Base-by-base conservation (phyloP, 2,329 filamentous ascomycete species). In the Colletotrichum tanaceti region DNA sequence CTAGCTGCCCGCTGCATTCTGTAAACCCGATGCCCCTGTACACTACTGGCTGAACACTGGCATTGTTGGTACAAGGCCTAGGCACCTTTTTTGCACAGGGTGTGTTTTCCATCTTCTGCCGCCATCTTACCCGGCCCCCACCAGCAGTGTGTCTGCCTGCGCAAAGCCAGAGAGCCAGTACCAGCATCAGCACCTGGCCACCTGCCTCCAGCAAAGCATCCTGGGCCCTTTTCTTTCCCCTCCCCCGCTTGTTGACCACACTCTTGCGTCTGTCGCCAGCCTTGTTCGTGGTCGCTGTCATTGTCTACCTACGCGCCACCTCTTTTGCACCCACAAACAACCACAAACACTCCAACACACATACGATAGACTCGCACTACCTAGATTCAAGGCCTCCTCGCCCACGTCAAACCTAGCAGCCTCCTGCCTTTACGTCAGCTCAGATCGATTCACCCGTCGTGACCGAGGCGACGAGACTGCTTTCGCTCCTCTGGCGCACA, bases 211-310 rank as follows among this genome's bases (percentile, higher is more conserved):
- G 22, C 44, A 59, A 16, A 57, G 43, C 55, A 66, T 52, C 66
- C 49, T 41, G 35, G 70, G 44, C 52, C 65, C 47, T 63, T 64
- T 63, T 63, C 53, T 59, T 67, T 44, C 61, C 68, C 50, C 53
- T 68, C 71, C 67, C 58, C 58, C 58, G 62, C 61, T 52, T 67
- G 54, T 38, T 32, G n/a, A 58, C 52, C 11, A 39, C 41, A n/a
- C 39, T 55, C 35, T 55, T 14, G 43, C 28, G n/a, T n/a, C 35
- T 50, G 47, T 62, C 22, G 52, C 62, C 62, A 66, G 62, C 62
- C 50, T 66, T 52, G 55, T 55, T 39, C 41, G 18, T n/a, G n/a
- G 22, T 44, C 39, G 22, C 46, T 28, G 64, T 32, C 38, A 28
- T 41, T 46, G 47, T 43, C 41, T 28, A 53, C 60, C n/a, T n/a